Evolutionary conservation across 805 yeast genomes (phyloP), one percentile per base, ranked within the genome.

Genomic region (Candida ovalis): DNA sequence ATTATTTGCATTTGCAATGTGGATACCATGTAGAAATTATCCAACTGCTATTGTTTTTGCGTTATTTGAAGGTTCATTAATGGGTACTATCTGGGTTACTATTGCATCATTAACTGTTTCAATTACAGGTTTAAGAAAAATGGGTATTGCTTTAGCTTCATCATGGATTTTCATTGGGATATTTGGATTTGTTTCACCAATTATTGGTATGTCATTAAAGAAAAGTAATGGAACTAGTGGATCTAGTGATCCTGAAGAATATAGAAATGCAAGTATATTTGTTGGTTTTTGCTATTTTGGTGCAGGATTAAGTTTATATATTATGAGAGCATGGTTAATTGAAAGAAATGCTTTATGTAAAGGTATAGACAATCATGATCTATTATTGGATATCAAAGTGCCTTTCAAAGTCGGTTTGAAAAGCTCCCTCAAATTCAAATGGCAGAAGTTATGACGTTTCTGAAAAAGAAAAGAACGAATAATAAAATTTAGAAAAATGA

Each of bases 41-140:
- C 83, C 84, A 1, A 78, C 84, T 1, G 77, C 81, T 1, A 56
- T 81, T 5, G 73, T 67, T 0, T 77, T 81, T 58, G 78, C 80
- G 1, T 28, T 82, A 15, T 51, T 82, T 4, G 71, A 67, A 54
- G 89, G 89, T 33, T 66, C 72, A 0, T 45, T 77, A 28, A 82
- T 82, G 84, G 88, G 88, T 2, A 68, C 80, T 10, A 67, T 82
- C 39, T 83, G 81, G 77, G 76, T 82, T 3, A 73, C 80, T 3
- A 54, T 75, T 50, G 76, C 82, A 0, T 73, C 86, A 3, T 67
- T 80, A 23, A 61, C 73, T 1, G 75, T 84, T 1, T 62, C 81
- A 44, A 65, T 81, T 23, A 76, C 76, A 17, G 88, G 88, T 0
- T 60, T 82, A 27, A 61, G 70, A 35, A 78, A 76, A 53, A 62